Conservation (phyloP, 2,329 filamentous ascomycete species). For the Microdochium paspali region DNA sequence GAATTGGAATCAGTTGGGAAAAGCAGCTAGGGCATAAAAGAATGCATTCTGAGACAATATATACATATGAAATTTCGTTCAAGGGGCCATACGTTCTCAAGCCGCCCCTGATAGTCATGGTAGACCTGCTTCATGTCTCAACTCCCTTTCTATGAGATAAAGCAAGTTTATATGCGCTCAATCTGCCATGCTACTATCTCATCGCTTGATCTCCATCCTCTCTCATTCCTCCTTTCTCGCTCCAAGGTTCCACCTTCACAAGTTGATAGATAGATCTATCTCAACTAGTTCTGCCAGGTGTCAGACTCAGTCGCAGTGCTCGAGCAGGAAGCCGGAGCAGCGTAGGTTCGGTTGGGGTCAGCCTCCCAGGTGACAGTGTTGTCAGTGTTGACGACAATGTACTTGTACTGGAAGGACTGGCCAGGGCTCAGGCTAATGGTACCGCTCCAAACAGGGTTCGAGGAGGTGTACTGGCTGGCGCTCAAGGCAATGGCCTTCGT, state of each 20-base stretch:
- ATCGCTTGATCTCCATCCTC: too few species aligned
- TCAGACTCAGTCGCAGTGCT: slow-evolving; percentile 17
- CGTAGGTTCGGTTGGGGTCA: slow-evolving; percentile 40
- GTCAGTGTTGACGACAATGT: slow-evolving; percentile 46
- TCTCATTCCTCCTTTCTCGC: too few species aligned
- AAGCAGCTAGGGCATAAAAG: background rate
- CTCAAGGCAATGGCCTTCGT: slow-evolving; percentile 44
- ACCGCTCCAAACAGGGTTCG: slow-evolving; percentile 52
- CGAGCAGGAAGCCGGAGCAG: slow-evolving; percentile 20
- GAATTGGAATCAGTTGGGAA: slow-evolving; percentile 23
- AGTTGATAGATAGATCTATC: background rate
- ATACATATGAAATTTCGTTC: background rate
- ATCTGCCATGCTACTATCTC: background rate
- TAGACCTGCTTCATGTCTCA: background rate
- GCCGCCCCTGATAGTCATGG: background rate
- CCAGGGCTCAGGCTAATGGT: slow-evolving; percentile 47
- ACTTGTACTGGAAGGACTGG: slow-evolving; percentile 56
- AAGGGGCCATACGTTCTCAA: background rate
- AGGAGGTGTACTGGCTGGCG: slow-evolving; percentile 46
- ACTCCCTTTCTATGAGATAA: too few species aligned
- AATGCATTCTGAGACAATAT: background rate
- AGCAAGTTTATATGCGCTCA: background rate
- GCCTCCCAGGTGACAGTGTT: slow-evolving; percentile 55
- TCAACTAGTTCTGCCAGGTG: slow-evolving; percentile 19
- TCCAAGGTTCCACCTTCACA: background rate